Evolutionary conservation across 1,284 basidiomycete genomes (phyloP).

Genomic region (Papiliotrema fonsecae): DNA sequence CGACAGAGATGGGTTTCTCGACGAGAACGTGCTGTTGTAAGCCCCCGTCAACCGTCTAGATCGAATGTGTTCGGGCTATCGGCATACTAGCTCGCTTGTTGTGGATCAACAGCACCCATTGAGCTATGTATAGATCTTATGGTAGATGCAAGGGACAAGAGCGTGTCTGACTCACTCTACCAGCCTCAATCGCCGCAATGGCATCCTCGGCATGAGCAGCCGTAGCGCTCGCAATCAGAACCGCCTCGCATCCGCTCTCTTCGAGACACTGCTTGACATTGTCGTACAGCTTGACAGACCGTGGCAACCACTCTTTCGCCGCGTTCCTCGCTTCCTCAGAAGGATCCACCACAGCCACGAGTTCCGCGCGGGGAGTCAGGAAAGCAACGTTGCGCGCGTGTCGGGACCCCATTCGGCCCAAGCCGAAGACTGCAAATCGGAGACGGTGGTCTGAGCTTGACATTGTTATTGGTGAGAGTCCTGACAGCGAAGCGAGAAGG

Average conservation of each 20-base stretch:
- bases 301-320: slow-evolving; percentile 13
- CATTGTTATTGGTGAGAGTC: neutral
- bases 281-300: neutral
- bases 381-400: slow-evolving; percentile 19
- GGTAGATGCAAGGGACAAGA: too few relatives aligned
- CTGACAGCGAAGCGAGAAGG: too few relatives aligned
- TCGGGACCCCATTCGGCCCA: slow-evolving; percentile 23
- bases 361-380: slow-evolving; percentile 18
- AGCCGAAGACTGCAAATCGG: slow-evolving; percentile 18
- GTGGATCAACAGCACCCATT: too few relatives aligned
- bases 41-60: neutral
- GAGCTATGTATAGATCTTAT: too few relatives aligned
- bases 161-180: slow-evolving; percentile 10
- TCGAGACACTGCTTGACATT: slow-evolving; percentile 9
- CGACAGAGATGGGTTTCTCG: slow-evolving; percentile 40
- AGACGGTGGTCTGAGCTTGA: slow-evolving; percentile 2
- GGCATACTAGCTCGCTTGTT: too few relatives aligned
- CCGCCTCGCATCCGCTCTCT: slow-evolving; percentile 16
- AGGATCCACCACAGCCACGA: slow-evolving; percentile 22
- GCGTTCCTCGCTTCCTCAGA: neutral
- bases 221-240: slow-evolving; percentile 26
- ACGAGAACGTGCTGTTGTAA: slow-evolving; percentile 28
- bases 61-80: neutral
- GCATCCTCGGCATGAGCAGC: slow-evolving; percentile 20
- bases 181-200: slow-evolving; percentile 16